Conservation (phyloP, 2,329 filamentous ascomycete genomes). For the Venturia pyrina region DNA sequence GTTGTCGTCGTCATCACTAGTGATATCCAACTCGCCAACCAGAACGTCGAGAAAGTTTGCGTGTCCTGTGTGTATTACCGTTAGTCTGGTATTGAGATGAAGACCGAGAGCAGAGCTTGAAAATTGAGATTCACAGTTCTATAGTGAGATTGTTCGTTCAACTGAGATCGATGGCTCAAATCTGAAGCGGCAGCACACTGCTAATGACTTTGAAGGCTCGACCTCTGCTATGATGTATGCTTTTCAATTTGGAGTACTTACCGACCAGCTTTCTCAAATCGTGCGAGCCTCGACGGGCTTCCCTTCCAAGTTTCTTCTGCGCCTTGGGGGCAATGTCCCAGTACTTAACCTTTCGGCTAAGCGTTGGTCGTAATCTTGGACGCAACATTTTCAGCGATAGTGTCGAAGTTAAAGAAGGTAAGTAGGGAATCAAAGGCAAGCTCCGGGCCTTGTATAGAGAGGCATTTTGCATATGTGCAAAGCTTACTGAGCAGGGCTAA, state of each 20-base stretch:
- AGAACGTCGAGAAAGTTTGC: constrained; percentile 11
- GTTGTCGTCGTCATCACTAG: not conserved
- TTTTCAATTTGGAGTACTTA: not conserved
- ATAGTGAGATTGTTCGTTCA: not conserved
- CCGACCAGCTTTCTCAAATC: constrained; percentile 9
- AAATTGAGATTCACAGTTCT: not conserved
- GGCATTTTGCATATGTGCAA: not conserved
- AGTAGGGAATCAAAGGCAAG: not conserved
- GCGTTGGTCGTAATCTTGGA: constrained; percentile 7
- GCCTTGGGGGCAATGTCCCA: not conserved
- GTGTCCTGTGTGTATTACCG: not conserved
- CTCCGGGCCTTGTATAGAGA: not conserved
- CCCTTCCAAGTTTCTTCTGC: constrained; percentile 7
- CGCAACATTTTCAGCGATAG: not conserved
- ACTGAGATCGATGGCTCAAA: no score
- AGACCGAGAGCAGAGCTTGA: not conserved
- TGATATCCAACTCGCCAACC: constrained; percentile 4
- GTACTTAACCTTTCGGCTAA: constrained; percentile 9
- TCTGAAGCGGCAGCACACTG: no score
- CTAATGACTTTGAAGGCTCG: no score
- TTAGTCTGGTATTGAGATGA: not conserved
- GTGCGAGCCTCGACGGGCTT: constrained; percentile 9
- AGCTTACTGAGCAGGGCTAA: not conserved
- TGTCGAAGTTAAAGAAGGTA: not conserved
- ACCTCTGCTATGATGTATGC: not conserved